These are phyloP conservation scores for Colletotrichum plurivorum DNA, from an alignment of 2,329 filamentous ascomycete species.

Conservation along the genomic window DNA sequence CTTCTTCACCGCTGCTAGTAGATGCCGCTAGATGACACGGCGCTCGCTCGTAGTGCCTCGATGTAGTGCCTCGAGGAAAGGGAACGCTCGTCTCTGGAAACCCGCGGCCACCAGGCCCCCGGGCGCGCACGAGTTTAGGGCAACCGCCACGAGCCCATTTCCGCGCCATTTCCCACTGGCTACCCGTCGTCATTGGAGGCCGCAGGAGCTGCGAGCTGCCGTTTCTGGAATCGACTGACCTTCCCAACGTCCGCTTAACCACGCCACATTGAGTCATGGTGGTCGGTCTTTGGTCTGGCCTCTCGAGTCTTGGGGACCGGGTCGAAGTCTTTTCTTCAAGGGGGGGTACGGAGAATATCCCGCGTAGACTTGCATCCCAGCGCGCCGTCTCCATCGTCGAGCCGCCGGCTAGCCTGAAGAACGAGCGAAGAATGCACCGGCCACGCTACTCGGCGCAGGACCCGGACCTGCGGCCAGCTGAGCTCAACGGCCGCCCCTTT, in stretches of 20 bases:
- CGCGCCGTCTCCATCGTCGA: not conserved
- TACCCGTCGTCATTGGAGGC: conserved; percentile 9
- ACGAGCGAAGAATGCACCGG: not conserved
- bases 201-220: conserved; percentile 4
- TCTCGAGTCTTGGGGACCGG: not conserved
- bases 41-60: not conserved
- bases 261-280: conserved; percentile 34
- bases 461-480: not conserved
- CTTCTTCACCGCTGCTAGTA: conserved; percentile 19
- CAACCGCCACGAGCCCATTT: conserved; percentile 17
- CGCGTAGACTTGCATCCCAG: not conserved
- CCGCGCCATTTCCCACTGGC: conserved; percentile 1
- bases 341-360: conserved; percentile 22
- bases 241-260: conserved; percentile 31
- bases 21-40: conserved; percentile 8
- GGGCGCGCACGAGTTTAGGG: no score
- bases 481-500: not conserved
- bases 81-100: not conserved
- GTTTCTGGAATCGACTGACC: conserved; percentile 24
- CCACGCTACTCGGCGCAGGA: no score
- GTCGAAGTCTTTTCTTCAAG: not conserved
- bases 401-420: not conserved
- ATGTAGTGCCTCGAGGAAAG: not conserved
- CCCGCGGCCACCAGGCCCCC: no score
- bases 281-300: conserved; percentile 30